Evolutionary conservation across 1,139 yeast species (phyloP).

Genomic region (Candida glucosophila): DNA sequence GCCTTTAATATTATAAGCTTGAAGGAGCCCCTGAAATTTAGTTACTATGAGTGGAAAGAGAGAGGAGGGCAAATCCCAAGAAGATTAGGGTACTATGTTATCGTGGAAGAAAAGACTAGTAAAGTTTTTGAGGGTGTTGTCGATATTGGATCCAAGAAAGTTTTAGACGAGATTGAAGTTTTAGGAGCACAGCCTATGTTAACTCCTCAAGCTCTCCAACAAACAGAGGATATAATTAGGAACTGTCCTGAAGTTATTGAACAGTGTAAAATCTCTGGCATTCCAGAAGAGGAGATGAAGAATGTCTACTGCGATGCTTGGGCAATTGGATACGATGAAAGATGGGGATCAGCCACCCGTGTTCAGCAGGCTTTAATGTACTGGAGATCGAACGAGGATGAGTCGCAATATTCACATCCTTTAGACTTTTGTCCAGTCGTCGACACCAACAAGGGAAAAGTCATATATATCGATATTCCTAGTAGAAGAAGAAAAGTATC

Average conservation of each 20-base stretch:
- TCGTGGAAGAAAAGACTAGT: conserved; percentile 48
- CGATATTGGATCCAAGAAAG: conserved; percentile 17
- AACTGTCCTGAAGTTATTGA: conserved; percentile 60
- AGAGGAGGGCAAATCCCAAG: conserved; percentile 53
- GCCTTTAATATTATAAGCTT: conserved; percentile 63
- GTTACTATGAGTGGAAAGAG: conserved; percentile 60
- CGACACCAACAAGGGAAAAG: conserved; percentile 62
- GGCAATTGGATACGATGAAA: conserved; percentile 81
- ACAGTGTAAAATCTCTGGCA: conserved; percentile 64
- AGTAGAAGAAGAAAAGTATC: conserved; percentile 65
- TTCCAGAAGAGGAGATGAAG: conserved; percentile 58
- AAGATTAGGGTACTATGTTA: conserved; percentile 58
- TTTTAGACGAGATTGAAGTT: conserved; percentile 38
- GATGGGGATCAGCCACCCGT: conserved; percentile 72
- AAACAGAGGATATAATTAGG: conserved; percentile 59
- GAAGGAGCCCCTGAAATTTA: conserved; percentile 60
- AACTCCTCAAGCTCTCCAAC: conserved; percentile 58
- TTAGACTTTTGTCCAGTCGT: conserved; percentile 78
- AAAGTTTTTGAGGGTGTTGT: conserved; percentile 65
- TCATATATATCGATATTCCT: conserved; percentile 68
- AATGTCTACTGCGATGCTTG: conserved; percentile 75
- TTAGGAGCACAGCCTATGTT: conserved; percentile 55
- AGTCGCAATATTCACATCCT: conserved; percentile 77
- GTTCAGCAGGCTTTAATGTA: conserved; percentile 77
- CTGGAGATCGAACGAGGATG: conserved; percentile 71